Conservation (phyloP, 257 asterid genomes). For the Gardenia jasminoides region DNA sequence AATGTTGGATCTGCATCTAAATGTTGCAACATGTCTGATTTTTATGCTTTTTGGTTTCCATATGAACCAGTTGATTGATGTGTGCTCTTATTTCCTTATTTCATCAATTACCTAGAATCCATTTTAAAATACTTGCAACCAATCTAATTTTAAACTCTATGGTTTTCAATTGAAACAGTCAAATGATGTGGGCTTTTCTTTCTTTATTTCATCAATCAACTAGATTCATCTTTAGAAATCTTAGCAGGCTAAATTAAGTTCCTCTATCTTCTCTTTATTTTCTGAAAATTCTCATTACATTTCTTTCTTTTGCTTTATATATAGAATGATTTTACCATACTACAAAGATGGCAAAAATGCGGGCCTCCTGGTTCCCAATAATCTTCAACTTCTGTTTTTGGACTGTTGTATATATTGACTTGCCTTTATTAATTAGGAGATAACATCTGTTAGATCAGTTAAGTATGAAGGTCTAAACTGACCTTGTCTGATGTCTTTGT, state of each 20-base stretch:
- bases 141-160: not conserved
- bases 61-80: not conserved
- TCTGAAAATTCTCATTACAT: slow-evolving; percentile 6
- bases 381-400: too few relatives aligned
- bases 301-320: slow-evolving; percentile 21
- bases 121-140: not conserved
- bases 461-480: too few relatives aligned
- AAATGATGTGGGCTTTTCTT: not conserved
- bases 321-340: slow-evolving; percentile 77
- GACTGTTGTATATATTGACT: too few relatives aligned
- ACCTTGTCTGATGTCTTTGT: too few relatives aligned
- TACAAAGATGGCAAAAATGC: slow-evolving; percentile 64
- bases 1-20: not conserved
- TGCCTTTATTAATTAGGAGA: too few relatives aligned
- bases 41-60: not conserved
- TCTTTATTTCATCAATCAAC: not conserved
- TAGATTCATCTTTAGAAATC: not conserved
- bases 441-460: too few relatives aligned
- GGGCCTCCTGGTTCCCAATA: too few relatives aligned
- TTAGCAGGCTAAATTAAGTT: not conserved
- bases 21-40: not conserved
- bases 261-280: not conserved
- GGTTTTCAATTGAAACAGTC: not conserved
- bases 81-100: not conserved
- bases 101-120: not conserved